Conservation (phyloP, 208 protist genomes). For the Leishmania arabica region DNA sequence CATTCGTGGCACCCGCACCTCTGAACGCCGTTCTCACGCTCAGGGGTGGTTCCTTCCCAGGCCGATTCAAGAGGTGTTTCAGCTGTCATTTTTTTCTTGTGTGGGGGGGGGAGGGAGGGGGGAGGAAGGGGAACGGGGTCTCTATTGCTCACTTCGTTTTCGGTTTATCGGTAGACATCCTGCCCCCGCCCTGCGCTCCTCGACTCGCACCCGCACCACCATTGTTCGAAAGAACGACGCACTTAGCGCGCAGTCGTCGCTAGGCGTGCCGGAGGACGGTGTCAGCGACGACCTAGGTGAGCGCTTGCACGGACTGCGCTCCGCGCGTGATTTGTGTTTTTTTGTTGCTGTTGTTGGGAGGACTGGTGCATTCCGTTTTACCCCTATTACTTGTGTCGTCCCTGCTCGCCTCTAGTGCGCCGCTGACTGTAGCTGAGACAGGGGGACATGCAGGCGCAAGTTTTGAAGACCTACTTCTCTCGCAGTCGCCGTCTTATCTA, state of each 20-base stretch:
- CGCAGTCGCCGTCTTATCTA: background rate
- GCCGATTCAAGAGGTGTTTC: background rate
- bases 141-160: background rate
- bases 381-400: too few relatives aligned
- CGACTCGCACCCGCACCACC: background rate
- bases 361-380: background rate
- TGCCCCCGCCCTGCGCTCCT: background rate
- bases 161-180: background rate
- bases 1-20: background rate
- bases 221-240: background rate
- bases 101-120: fast-evolving
- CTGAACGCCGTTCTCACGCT: background rate
- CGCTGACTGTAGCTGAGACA: background rate
- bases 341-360: background rate
- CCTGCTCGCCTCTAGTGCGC: too few relatives aligned
- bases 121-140: too few relatives aligned
- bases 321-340: background rate
- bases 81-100: background rate
- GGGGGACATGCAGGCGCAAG: background rate
- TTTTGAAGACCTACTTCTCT: background rate
- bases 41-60: background rate
- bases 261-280: too few relatives aligned
- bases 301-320: too few relatives aligned
- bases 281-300: too few relatives aligned
- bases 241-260: background rate